Base-by-base conservation (phyloP, 176 grass and related monocot species). In the Pontederia crassipes region DNA sequence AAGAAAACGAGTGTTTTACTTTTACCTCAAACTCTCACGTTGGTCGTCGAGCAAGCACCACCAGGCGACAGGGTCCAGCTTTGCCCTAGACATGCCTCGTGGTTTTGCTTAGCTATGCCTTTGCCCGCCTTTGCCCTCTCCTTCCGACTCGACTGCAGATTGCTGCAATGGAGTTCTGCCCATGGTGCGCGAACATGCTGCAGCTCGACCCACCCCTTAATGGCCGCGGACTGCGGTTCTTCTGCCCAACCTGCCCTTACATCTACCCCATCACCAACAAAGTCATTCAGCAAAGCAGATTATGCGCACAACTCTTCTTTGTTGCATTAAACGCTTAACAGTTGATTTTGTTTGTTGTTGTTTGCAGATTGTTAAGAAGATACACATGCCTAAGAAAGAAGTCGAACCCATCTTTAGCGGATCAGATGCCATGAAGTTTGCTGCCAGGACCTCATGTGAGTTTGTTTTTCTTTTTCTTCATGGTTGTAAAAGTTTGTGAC, bases 191-290 rank as follows among this genome's bases (percentile, higher is more conserved):
- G 59, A 74, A 81, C 74, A 17, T 90, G 72, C 69, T 95, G 54
- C 83, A 95, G 73, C 72, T 95, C 60, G 75, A 90, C 46, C 75
- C 86, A 2, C 83, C 79, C 18, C 60, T 60, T 52, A 81, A 65
- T 18, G 81, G 62, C 52, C 80, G 85, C 50, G 67, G 67, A 47
- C 49, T 87, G 54, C 64, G 83, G 27, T 61, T 79, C 70, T 85
- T 54, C 78, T 95, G 90, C 65, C 86, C 86, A 40, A 71, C 70
- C 48, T 95, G 91, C 75, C 80, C 80, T 40, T 87, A 85, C 74
- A 77, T 84, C 69, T 90, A 83, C 72, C 32, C 65, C 58, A 53
- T 86, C 61, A 50, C 54, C 60, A 79, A 86, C 78, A 90, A 90
- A 86, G 90, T 82, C 14, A 40, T 40, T 40, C 32, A 40, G 32